Conservation (phyloP, 306 rosid genomes). For the Ceratonia siliqua region DNA sequence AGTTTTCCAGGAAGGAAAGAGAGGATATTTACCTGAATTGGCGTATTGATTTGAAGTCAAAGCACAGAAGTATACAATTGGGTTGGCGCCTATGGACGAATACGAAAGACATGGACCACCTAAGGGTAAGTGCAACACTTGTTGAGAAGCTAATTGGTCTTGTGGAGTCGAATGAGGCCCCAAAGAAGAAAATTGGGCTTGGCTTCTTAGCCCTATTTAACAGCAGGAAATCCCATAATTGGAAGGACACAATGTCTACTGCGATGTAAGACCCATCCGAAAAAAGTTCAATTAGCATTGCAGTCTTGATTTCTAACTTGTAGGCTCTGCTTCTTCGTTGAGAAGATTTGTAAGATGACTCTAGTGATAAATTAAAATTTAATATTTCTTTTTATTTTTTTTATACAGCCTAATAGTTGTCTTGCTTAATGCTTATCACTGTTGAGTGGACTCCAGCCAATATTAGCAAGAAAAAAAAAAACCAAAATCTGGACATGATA, state of each 20-base stretch:
- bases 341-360: constrained; percentile 30
- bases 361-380: constrained; percentile 15
- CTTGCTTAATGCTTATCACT: too few relatives aligned
- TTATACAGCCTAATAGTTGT: too few relatives aligned
- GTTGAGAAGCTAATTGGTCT: constrained; percentile 73
- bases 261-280: constrained; percentile 32
- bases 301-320: background rate
- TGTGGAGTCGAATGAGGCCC: constrained; percentile 43
- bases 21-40: constrained; percentile 62
- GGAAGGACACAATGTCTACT: constrained; percentile 53
- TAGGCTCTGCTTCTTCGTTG: constrained; percentile 22
- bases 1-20: constrained; percentile 59
- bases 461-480: background rate
- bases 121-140: constrained; percentile 69
- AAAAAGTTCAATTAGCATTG: constrained; percentile 19
- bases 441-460: too few relatives aligned
- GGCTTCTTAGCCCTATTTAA: constrained; percentile 50
- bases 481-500: too few relatives aligned
- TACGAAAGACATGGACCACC: constrained; percentile 59
- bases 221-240: constrained; percentile 35
- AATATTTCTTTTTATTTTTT: too few relatives aligned
- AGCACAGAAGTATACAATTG: constrained; percentile 72
- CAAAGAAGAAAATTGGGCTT: constrained; percentile 64
- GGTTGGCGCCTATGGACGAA: constrained; percentile 63
- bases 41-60: constrained; percentile 65